Evolutionary conservation across 2,329 filamentous ascomycete genomes (phyloP).

Genomic region (Blastomyces emzantsi): DNA sequence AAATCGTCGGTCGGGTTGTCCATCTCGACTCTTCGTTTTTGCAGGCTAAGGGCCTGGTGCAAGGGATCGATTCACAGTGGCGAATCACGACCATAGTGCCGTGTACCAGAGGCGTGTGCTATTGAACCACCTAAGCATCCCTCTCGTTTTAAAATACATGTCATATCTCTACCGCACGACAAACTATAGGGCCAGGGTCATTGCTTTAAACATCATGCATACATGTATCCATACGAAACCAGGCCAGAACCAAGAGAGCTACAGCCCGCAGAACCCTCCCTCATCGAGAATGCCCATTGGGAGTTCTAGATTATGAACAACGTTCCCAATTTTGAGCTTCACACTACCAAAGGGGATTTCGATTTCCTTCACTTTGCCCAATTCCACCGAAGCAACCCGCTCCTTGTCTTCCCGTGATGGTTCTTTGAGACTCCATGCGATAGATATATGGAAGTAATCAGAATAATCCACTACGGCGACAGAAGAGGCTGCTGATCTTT

Average conservation of each 20-base stretch:
- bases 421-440: slow-evolving; percentile 67
- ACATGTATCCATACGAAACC: neutral
- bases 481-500: neutral
- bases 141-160: neutral
- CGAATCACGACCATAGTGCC: no score
- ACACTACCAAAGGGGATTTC: slow-evolving; percentile 50
- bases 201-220: neutral
- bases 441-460: slow-evolving; percentile 71
- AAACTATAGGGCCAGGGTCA: no score
- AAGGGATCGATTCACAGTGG: no score
- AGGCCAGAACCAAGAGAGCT: neutral
- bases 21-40: neutral
- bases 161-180: neutral
- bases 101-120: no score
- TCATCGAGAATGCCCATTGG: slow-evolving; percentile 12
- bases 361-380: slow-evolving; percentile 33
- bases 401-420: slow-evolving; percentile 40
- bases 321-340: slow-evolving; percentile 68
- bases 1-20: neutral
- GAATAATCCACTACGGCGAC: slow-evolving; percentile 33
- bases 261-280: slow-evolving; percentile 16
- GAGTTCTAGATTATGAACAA: slow-evolving; percentile 39
- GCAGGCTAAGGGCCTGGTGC: no score
- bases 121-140: neutral
- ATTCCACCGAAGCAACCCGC: slow-evolving; percentile 20